phyloP scores from a whole-genome alignment of 139 green algal genomes.

The Bryopsis sp. region DNA sequence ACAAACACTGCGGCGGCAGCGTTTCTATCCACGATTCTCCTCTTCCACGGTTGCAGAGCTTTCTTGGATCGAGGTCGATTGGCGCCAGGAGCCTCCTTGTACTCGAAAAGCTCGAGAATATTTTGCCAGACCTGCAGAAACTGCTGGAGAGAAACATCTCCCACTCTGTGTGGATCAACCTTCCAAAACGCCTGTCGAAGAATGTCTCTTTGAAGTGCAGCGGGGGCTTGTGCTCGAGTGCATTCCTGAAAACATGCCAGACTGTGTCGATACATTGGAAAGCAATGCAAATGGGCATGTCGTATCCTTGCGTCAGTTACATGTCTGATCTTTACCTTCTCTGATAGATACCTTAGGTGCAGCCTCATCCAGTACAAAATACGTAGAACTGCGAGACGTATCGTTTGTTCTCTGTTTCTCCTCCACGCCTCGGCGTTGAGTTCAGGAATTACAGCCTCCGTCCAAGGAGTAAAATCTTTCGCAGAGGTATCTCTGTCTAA shows the following conservation, averaged over 20 bases:
- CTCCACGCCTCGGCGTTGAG: conserved; percentile 25
- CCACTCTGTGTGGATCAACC: conserved; percentile 36
- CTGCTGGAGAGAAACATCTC: conserved; percentile 39
- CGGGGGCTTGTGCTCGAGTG: conserved; percentile 27
- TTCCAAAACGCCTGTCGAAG: conserved; percentile 39
- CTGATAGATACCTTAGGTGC: conserved; percentile 19
- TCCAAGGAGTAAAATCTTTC: conserved; percentile 39
- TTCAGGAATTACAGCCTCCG: conserved; percentile 21
- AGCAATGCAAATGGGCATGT: not conserved
- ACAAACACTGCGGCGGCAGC: conserved; percentile 42
- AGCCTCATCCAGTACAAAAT: conserved; percentile 35
- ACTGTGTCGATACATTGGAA: not conserved
- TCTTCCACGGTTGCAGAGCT: conserved; percentile 21
- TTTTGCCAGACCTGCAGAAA: conserved; percentile 57
- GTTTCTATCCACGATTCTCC: conserved; percentile 33
- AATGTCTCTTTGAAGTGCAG: conserved; percentile 34
- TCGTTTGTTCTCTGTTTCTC: conserved; percentile 27
- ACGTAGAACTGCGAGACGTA: conserved; percentile 24
- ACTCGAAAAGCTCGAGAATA: conserved; percentile 39
- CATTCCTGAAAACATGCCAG: conserved; percentile 16
- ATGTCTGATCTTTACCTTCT: conserved; percentile 20
- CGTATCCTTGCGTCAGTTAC: no score
- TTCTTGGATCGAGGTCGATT: conserved; percentile 2
- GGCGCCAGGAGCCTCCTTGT: conserved; percentile 23
- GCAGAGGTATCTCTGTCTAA: conserved; percentile 28